Base-by-base conservation (phyloP, 2,329 filamentous ascomycete species). In the Phymatotrichopsis omnivora region DNA sequence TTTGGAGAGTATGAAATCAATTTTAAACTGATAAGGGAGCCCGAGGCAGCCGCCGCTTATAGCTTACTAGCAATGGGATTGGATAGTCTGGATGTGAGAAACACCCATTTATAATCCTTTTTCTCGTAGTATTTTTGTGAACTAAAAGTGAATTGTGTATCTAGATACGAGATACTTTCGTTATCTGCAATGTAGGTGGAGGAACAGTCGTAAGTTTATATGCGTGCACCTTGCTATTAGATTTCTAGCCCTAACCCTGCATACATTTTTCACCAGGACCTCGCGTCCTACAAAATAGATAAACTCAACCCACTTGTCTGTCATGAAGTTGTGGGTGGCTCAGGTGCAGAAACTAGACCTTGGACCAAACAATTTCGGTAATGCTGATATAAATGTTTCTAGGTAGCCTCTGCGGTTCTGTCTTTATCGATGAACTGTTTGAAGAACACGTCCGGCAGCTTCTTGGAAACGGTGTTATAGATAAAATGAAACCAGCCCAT, bases 1-100 rank as follows among this genome's bases (percentile, higher is more conserved):
- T 85, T 89, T 79, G 83, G 82, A 4, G 72, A 49, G 6, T 47
- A 47, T 25, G 47, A 55, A 37, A n/a, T n/a, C n/a, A 41, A 25
- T 10, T 45, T 57, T 41, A 29, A 48, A 17, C 37, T 59, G 20
- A 56, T 59, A 29, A 52, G 49, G 12, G 57, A 59, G 38, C 57
- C 56, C 8, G 57, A 59, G 36, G 55, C 55, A 20, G 57, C 57
- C 19, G 57, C 57, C 6, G 53, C 52, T 12, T 58, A 57, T 29
- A 54, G 45, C 6, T 45, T 58, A 2, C 53, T 51, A n/a, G 47
- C 47, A 6, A 52, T 57, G 20, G 52, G 56, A 14, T 51, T 53
- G 16, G 53, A 55, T 30, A 38, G 51, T 11, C 34, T 57, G n/a
- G 31, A 42, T 20, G 47, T 44, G 41, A 12, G 37, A 23, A n/a